Percentiles rank a stretch among this genome's conserved stretches.
phyloP scores from a whole-genome alignment of 495 filamentous ascomycete genomes.

The Chaetomidium leptoderma region DNA sequence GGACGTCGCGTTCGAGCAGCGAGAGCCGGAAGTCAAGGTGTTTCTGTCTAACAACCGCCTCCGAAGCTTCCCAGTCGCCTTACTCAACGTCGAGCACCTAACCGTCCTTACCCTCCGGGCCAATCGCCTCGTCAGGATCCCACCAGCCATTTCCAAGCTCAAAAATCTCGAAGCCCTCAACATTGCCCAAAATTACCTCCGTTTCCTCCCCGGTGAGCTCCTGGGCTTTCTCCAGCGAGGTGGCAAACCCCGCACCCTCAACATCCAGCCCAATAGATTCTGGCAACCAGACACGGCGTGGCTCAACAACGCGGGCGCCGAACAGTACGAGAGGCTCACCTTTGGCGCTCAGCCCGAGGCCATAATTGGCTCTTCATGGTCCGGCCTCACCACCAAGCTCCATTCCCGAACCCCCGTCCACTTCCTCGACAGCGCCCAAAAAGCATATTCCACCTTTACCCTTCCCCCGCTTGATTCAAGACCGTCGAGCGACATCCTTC shows the following conservation, averaged over 20 bases:
- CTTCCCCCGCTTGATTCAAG: conserved; percentile 6
- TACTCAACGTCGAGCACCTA: conserved; percentile 55
- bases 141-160: conserved; percentile 60
- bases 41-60: conserved; percentile 63
- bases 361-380: conserved; percentile 4
- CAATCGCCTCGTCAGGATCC: conserved; percentile 63
- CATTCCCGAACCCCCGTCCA: conserved; percentile 28
- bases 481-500: background rate
- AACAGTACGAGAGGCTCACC: conserved; percentile 18
- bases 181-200: conserved; percentile 64
- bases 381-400: conserved; percentile 17
- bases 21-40: conserved; percentile 54
- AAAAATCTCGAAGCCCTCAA: conserved; percentile 63
- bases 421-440: conserved; percentile 13
- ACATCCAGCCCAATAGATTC: conserved; percentile 49
- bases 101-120: conserved; percentile 67
- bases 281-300: conserved; percentile 27
- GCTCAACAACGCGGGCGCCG: background rate
- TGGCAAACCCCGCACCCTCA: conserved; percentile 34
- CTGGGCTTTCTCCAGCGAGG: conserved; percentile 51
- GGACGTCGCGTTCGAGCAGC: conserved; percentile 37
- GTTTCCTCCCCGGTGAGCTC: conserved; percentile 66
- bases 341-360: background rate
- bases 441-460: conserved; percentile 18
- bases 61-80: conserved; percentile 41